Base-by-base conservation (phyloP, 2,329 filamentous ascomycete species). In the Colletotrichum sp. region DNA sequence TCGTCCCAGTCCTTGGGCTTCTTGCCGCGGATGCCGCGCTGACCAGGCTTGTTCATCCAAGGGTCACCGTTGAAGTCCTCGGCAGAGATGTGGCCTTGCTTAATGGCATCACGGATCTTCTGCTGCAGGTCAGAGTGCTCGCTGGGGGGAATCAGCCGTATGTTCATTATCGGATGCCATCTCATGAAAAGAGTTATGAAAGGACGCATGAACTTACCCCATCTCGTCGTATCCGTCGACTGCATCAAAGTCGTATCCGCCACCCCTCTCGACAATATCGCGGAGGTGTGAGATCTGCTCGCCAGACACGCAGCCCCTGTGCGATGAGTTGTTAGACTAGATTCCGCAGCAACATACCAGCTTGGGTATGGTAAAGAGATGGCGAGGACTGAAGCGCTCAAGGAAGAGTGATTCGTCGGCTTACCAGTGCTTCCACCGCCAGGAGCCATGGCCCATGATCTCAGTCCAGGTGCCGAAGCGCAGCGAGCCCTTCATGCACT, bases 251-350 rank as follows among this genome's bases (percentile, higher is more conserved):
- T 96, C 90, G 71, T 87, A 89, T 2, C 84, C 84, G 34, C 85
- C 87, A n/a, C 86, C 78, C 24, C 85, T 86, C 8, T 86, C 86
- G 77, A 92, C 88, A 9, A 87, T 83, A 8, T 92, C 88, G 75
- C 93, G 90, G 64, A 96, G 85, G 78, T 94, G 93, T 72, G 87
- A 81, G 75, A 98, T 86, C 80, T 95, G 92, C 71, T 90, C 88
- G 26, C 96, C 96, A 18, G 95, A 98, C 43, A 96, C 92, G 80
- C 96, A 99, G 34, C 96, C 96, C 96, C 96, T 98, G 67, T 26
- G 26, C 58, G 43, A 65, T 34, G 61, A 64, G 66, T n/a, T 15
- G 58, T 32, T 21, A 34, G 13, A 21, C 13, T 5, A 21, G 10
- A 61, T n/a, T 3, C n/a, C 28, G n/a, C 28, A 13, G 28, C n/a